A percentile compares a stretch with the other conserved stretches of the same genome.
Evolutionary conservation across 441 rosid species (phyloP).

Genomic region (Oxalis stricta): DNA sequence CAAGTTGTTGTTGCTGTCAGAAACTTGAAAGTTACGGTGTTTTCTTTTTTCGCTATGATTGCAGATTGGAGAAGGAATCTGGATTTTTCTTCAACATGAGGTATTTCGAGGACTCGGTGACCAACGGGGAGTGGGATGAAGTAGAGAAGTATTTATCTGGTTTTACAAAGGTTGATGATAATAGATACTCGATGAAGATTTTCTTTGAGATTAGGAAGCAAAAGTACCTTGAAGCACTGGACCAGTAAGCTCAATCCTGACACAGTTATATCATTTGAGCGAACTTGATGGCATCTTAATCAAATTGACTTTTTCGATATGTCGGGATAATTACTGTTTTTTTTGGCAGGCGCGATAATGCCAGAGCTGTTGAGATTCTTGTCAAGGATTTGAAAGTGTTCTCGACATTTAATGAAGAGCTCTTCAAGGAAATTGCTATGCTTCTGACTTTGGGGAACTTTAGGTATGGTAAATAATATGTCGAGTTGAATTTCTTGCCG

Average conservation of each 20-base stretch:
- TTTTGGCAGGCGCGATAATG: slow-evolving; percentile 32
- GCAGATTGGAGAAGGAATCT: slow-evolving; percentile 60
- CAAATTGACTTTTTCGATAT: not conserved
- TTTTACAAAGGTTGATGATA: slow-evolving; percentile 78
- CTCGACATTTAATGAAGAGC: slow-evolving; percentile 41
- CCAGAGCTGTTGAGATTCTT: slow-evolving; percentile 42
- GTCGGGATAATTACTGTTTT: no score
- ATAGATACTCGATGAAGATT: slow-evolving; percentile 76
- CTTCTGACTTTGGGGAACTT: slow-evolving; percentile 38
- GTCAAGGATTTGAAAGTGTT: slow-evolving; percentile 37
- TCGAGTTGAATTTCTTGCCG: not conserved
- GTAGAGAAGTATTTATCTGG: slow-evolving; percentile 80
- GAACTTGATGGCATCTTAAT: not conserved
- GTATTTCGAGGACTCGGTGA: slow-evolving; percentile 60
- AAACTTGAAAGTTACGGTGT: not conserved
- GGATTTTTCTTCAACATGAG: slow-evolving; percentile 83
- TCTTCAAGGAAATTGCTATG: slow-evolving; percentile 43
- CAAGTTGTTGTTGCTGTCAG: no score
- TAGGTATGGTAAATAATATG: slow-evolving; percentile 15
- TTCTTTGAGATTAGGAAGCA: slow-evolving; percentile 85
- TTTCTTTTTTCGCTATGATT: not conserved
- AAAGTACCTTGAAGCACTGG: slow-evolving; percentile 79
- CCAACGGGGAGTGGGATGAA: slow-evolving; percentile 85
- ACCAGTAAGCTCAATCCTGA: slow-evolving; percentile 32
- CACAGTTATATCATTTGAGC: not conserved